These are phyloP conservation scores for Crithidia thermophila DNA, from an alignment of 208 protist genomes.

Conservation along the genomic window DNA sequence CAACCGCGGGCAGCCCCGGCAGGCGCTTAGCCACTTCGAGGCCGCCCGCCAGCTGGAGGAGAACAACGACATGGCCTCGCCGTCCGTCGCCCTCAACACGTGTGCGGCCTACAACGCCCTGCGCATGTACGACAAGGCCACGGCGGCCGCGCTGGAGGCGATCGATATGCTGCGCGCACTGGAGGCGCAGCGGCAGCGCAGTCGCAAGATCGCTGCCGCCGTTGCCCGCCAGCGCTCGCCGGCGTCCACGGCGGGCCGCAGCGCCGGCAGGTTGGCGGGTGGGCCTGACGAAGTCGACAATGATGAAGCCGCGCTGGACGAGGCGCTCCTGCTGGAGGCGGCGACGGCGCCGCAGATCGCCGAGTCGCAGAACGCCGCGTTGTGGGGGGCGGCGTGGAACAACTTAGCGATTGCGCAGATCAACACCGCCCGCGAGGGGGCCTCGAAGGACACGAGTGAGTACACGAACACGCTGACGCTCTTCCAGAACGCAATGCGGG, in stretches of 20 bases:
- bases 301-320: conserved; percentile 27
- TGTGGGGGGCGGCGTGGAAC: conserved; percentile 91
- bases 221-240: conserved; percentile 1
- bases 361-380: conserved; percentile 71
- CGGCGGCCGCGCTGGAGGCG: conserved; percentile 79
- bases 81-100: conserved; percentile 82
- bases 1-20: conserved; percentile 76
- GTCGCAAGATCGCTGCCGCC: conserved; percentile 21
- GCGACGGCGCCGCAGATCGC: conserved; percentile 52
- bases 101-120: conserved; percentile 88
- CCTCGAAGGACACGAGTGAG: conserved; percentile 55
- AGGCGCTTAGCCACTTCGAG: conserved; percentile 88
- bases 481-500: conserved; percentile 87
- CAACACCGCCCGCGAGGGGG: conserved; percentile 61
- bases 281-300: conserved; percentile 1
- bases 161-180: conserved; percentile 88
- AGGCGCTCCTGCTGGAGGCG: conserved; percentile 33
- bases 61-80: conserved; percentile 70
- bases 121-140: conserved; percentile 85
- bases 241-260: neutral
- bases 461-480: conserved; percentile 68
- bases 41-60: conserved; percentile 81
- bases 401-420: conserved; percentile 87
- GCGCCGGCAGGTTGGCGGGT: neutral
- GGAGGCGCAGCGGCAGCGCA: conserved; percentile 53